These are phyloP conservation scores for Cynara cardunculus DNA, from an alignment of 129 eudicot genomes.

Conservation along the genomic window DNA sequence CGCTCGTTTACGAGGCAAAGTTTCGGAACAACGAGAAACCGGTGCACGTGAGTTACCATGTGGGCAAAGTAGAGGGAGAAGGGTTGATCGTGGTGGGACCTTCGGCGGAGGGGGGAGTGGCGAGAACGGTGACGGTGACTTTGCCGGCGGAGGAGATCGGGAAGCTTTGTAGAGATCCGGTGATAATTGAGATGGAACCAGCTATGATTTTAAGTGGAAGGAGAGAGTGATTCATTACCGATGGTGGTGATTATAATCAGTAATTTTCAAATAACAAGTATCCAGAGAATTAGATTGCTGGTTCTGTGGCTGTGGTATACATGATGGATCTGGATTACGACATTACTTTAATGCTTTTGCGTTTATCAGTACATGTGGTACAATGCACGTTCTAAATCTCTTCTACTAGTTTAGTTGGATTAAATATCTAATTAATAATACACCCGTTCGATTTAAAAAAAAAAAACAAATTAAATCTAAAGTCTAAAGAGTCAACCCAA, in stretches of 20 bases:
- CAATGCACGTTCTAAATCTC: no score
- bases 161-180: conserved; percentile 43
- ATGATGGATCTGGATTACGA: no score
- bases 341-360: no score
- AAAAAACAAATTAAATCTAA: no score
- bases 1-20: conserved; percentile 39
- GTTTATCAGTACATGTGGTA: no score
- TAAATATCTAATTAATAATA: no score
- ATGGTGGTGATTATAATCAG: background rate
- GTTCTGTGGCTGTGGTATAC: no score
- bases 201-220: conserved; percentile 42
- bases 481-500: no score
- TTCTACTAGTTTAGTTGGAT: no score
- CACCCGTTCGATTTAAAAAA: no score
- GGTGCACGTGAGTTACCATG: conserved; percentile 44
- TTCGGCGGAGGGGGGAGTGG: conserved; percentile 46
- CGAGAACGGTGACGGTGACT: conserved; percentile 47
- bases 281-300: no score
- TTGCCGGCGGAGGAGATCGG: conserved; percentile 42
- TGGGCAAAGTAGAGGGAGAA: conserved; percentile 49
- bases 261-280: no score
- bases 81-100: conserved; percentile 64
- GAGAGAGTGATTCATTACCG: conserved; percentile 16
- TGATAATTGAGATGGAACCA: conserved; percentile 45
- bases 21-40: conserved; percentile 59